Evolutionary conservation across 1,139 yeast species (phyloP), one percentile per base, ranked within the genome.

Genomic region (Wickerhamomyces sp.): DNA sequence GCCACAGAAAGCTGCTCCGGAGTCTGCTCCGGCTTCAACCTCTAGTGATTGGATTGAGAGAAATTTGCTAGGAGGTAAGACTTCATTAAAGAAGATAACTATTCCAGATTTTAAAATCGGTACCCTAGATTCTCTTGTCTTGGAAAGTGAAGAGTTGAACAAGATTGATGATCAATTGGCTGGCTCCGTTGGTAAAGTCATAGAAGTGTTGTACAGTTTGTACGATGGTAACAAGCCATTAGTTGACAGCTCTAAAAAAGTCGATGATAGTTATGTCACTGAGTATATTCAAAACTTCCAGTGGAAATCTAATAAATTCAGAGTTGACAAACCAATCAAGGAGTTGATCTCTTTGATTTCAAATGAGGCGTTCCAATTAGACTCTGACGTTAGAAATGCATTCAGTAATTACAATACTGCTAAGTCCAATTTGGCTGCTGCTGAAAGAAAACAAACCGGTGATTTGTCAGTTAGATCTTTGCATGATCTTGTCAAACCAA

Each of bases 51-150:
- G 72, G 75, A 41, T 65, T 29, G 57, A 59, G 31, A 47, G 51
- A 27, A 41, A 39, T 15, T 41, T 64, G 34, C 37, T 61, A 21
- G 56, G 52, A 15, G 69, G 70, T 4, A 55, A 54, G 34, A 50
- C 63, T 2, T 55, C 49, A 23, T 52, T 62, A 4, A 49, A 57
- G 21, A 49, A 55, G 23, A 75, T 85, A 42, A 65, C 68, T 28
- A 69, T 88, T 35, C 98, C 97, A n/a, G 78, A 72, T 45, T 89
- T 91, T 61, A 93, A 91, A 61, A 86, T 91, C 47, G 97, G 97
- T 23, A 89, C 97, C 4, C 72, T 91, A 55, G 99, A 93, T 62
- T 81, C 89, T 26, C 71, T 91, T 42, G 94, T 91, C 36, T 79
- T 82, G 52, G 91, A 88, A 61, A 79, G 91, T 57, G 98, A 93